Evolutionary conservation across 1,284 basidiomycete species (phyloP), one percentile per base, ranked within the genome.

Genomic region (Gomphus sp.): DNA sequence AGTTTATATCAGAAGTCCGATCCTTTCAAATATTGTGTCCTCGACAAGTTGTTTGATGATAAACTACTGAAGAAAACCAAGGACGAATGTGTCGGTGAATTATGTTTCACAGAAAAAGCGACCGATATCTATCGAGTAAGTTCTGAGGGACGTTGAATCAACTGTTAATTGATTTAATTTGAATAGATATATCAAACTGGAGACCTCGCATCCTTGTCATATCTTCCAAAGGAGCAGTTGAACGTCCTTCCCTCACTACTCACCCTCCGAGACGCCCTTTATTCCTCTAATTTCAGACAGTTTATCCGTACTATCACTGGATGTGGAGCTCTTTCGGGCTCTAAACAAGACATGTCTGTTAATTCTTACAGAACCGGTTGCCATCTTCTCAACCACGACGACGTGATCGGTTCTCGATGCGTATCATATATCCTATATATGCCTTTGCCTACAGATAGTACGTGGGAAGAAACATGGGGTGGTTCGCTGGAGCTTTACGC

Each of bases 381-480:
- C 68, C 96, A 99, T 72, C 81, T 99, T 7, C 85, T 99, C 66
- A 91, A 95, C 70, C 94, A 98, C 76, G 95, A 98, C 83, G 96
- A 99, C 73, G 95, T 97, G 44, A 99, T 99, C 70, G 94, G 94
- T 57, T 86, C 93, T 3, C 89, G 96, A 41, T 84, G 94, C 55
- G 90, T 98, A 57, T 97, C 93, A 1, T 99, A 96, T 75, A 98
- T 99, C 71, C 87, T 98, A 55, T 99, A 99, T 74, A 89, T 98
- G 76, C 94, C 96, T 28, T 84, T 96, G 63, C 93, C 91, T 62
- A 14, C 61, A 61, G 64, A 62, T 31, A 73, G 78, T 64, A 73
- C 74, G 31, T 88, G 85, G 85, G 81, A 89, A 70, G 80, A 80
- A 53, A 84, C 90, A 63, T 98, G 90, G 87, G 96, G 96, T 45